Conservation (phyloP, 768 basidiomycete species). For the Hygrocybe punicea region DNA sequence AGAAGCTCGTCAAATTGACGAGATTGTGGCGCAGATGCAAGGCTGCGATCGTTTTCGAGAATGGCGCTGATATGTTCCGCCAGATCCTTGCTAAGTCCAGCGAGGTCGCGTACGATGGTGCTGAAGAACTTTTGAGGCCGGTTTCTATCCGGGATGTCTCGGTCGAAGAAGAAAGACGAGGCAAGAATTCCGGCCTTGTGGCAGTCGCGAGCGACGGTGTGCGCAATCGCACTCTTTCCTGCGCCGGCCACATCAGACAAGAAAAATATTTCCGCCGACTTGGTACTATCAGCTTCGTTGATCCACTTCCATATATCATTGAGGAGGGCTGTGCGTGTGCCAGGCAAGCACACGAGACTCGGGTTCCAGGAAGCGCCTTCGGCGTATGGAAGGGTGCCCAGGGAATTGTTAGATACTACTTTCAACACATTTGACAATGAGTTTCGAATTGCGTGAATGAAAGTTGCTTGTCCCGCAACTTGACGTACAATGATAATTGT, state of each 20-base stretch:
- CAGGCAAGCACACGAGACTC: conserved; percentile 7
- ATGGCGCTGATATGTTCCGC: conserved; percentile 12
- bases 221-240: conserved; percentile 23
- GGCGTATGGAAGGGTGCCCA: conserved; percentile 6
- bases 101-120: conserved; percentile 21
- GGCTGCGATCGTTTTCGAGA: conserved; percentile 8
- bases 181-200: conserved; percentile 9
- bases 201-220: conserved; percentile 17
- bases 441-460: too few species aligned
- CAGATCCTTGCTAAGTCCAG: conserved; percentile 2
- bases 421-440: too few species aligned
- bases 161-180: conserved; percentile 24
- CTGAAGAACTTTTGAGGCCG: conserved; percentile 12
- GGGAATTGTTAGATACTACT: background rate
- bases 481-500: background rate
- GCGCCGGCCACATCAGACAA: conserved; percentile 18
- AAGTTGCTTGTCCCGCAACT: too few species aligned
- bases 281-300: background rate
- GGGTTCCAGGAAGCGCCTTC: conserved; percentile 14
- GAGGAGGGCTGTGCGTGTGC: conserved; percentile 9
- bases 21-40: conserved; percentile 11
- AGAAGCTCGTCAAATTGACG: conserved; percentile 17
- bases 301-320: conserved; percentile 12
- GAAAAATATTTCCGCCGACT: conserved; percentile 12
- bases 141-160: conserved; percentile 9